Percentiles rank a stretch among this genome's conserved stretches.
These are phyloP conservation scores for Alternaria burnsii DNA, from an alignment of 2,329 filamentous ascomycete genomes.

Conservation along the genomic window DNA sequence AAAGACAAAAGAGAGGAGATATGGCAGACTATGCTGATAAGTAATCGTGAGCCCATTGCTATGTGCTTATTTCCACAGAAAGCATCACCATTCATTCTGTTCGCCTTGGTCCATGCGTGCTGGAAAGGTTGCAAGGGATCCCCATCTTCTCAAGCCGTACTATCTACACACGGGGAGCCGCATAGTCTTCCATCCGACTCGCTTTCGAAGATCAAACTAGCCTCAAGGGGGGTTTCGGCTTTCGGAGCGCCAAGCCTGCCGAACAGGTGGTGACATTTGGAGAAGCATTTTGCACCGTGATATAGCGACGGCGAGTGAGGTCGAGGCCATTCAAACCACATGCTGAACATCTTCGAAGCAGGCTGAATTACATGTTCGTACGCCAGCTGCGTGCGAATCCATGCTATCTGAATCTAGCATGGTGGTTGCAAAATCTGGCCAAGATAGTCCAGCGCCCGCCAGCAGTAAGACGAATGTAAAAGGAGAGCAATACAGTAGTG, in stretches of 20 bases:
- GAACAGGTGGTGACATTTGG: not conserved
- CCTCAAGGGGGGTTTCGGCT: slow-evolving; percentile 5
- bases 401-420: not conserved
- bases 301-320: not conserved
- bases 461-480: slow-evolving; percentile 7
- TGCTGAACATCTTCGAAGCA: not conserved
- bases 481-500: slow-evolving; percentile 7
- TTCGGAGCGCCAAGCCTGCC: slow-evolving; percentile 8
- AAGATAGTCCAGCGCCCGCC: slow-evolving; percentile 15
- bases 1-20: not conserved
- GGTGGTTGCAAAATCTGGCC: slow-evolving; percentile 13
- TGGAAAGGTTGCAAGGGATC: not conserved
- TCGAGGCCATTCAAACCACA: not conserved
- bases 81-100: not conserved
- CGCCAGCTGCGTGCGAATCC: not conserved
- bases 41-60: not conserved
- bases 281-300: not conserved
- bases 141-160: not conserved
- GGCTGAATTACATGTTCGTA: not conserved
- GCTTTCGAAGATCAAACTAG: not conserved
- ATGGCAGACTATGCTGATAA: not conserved
- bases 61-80: not conserved
- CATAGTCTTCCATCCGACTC: not conserved
- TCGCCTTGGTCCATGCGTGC: not conserved
- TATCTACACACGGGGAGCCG: not conserved